Evolutionary conservation across 495 filamentous ascomycete genomes (phyloP).

Genomic region (Penicillium argentinense): DNA sequence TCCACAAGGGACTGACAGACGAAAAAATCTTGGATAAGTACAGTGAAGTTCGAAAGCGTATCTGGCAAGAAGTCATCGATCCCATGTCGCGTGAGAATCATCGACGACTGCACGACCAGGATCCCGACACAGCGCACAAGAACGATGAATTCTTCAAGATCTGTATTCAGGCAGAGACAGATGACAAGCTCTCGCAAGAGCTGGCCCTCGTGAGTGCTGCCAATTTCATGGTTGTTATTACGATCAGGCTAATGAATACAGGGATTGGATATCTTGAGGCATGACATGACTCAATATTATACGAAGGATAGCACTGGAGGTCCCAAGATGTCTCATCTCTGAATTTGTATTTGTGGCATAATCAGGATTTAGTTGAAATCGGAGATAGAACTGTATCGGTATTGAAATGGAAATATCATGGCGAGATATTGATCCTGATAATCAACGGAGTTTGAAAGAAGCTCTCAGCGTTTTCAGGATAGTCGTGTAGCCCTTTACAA

Average conservation of each 20-base stretch:
- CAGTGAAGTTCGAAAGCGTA: conserved; percentile 54
- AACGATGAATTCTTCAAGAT: conserved; percentile 42
- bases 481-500: too few species aligned
- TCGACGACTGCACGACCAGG: conserved; percentile 31
- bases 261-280: conserved; percentile 28
- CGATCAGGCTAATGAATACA: neutral
- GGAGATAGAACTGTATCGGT: too few species aligned
- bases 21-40: conserved; percentile 59
- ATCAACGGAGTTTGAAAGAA: neutral
- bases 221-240: neutral
- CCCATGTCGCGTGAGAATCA: conserved; percentile 56
- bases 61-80: conserved; percentile 56
- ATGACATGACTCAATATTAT: conserved; percentile 35
- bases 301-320: conserved; percentile 1
- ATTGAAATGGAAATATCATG: too few species aligned
- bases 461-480: too few species aligned
- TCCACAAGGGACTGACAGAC: conserved; percentile 53
- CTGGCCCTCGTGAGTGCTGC: conserved; percentile 22
- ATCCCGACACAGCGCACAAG: conserved; percentile 33
- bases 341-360: neutral
- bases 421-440: too few species aligned
- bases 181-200: conserved; percentile 22
- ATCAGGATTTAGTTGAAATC: neutral
- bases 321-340: neutral
- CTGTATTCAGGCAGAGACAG: conserved; percentile 23